phyloP scores from a whole-genome alignment of 2,329 filamentous ascomycete genomes.

The Botrytis pseudocinerea region DNA sequence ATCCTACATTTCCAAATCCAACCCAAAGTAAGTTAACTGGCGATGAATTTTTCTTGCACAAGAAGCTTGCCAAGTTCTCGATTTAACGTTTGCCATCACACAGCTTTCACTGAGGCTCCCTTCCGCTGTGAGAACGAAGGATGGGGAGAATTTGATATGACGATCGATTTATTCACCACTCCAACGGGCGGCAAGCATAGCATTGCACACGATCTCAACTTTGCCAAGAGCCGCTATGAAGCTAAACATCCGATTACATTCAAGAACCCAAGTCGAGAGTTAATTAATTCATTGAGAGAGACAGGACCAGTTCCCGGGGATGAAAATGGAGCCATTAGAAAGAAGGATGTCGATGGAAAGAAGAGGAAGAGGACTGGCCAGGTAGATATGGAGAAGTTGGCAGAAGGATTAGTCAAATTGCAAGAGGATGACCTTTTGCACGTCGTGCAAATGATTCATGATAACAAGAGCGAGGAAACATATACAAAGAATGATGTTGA shows the following conservation, averaged over 20 bases:
- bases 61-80: not conserved
- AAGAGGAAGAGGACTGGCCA: slow-evolving; percentile 62
- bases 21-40: slow-evolving; percentile 68
- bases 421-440: slow-evolving; percentile 90
- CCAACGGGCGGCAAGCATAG: slow-evolving; percentile 83
- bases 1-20: slow-evolving; percentile 88
- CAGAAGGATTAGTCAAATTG: slow-evolving; percentile 84
- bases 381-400: slow-evolving; percentile 94
- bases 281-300: slow-evolving; percentile 76
- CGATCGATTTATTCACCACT: slow-evolving; percentile 76
- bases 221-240: slow-evolving; percentile 78
- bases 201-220: slow-evolving; percentile 89
- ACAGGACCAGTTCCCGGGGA: slow-evolving; percentile 83
- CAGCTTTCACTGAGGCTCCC: slow-evolving; percentile 79
- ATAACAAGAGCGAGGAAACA: slow-evolving; percentile 90
- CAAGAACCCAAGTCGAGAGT: slow-evolving; percentile 87
- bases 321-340: slow-evolving; percentile 61
- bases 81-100: slow-evolving; percentile 20
- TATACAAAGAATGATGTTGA: slow-evolving; percentile 98
- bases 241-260: slow-evolving; percentile 78
- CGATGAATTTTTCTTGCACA: not conserved
- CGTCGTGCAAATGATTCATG: slow-evolving; percentile 96
- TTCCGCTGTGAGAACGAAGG: slow-evolving; percentile 92
- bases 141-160: slow-evolving; percentile 98
- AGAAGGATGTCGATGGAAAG: slow-evolving; percentile 68